These are phyloP conservation scores for Eimeria mitis DNA, from an alignment of 169 alveolate species.

Conservation along the genomic window DNA sequence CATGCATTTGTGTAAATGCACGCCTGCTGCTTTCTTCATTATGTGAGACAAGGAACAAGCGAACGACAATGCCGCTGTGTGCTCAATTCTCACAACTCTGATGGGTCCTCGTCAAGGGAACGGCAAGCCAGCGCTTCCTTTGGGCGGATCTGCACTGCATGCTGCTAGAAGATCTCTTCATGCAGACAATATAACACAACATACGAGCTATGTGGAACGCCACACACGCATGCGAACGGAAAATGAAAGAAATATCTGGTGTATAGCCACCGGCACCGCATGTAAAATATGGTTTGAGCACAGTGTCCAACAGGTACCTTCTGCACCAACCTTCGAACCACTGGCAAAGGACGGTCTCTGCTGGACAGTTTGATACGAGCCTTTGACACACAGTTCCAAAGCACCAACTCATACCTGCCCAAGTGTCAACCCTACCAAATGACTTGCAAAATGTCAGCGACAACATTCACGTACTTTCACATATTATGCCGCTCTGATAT, in stretches of 20 bases:
- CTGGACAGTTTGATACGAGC: neutral
- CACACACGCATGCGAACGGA: no score
- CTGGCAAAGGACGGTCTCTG: neutral
- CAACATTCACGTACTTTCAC: neutral
- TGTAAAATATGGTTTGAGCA: neutral
- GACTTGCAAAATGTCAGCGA: neutral
- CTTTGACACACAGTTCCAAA: neutral
- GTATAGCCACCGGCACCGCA: neutral
- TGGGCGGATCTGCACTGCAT: neutral
- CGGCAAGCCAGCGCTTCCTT: neutral
- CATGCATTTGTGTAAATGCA: no score
- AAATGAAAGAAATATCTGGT: no score
- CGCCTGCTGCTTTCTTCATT: neutral
- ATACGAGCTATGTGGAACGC: neutral
- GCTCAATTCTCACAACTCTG: neutral
- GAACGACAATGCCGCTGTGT: neutral
- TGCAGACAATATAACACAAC: neutral
- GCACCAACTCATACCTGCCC: neutral
- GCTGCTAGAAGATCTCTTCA: neutral
- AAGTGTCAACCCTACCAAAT: neutral
- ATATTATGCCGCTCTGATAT: neutral
- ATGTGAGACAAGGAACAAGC: neutral
- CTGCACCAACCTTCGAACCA: neutral
- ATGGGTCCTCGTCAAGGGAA: neutral
- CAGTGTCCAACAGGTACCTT: neutral